Evolutionary conservation across 352 stramenopile species (phyloP), one percentile per base, ranked within the genome.

Genomic region (Pythium sp.): DNA sequence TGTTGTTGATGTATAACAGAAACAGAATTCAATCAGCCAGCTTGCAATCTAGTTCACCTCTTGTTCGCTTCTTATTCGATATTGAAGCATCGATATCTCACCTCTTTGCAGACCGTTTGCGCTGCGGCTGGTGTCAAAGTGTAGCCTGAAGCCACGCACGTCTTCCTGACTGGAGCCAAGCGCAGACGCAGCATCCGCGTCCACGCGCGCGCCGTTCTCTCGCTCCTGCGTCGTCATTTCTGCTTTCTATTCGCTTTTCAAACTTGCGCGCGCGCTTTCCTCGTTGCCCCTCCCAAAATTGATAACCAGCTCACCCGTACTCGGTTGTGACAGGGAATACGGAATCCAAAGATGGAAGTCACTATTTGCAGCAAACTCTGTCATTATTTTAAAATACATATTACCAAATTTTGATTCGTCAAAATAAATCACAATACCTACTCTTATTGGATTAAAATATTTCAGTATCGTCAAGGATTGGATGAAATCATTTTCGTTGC

Each of bases 211-310:
- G 20, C 22, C 34, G 20, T 51, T 47, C 57, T n/a, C 32, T 46
- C 36, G 32, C 9, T 51, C 22, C 34, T 46, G 4, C 20, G 28
- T 62, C n/a, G n/a, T 14, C 53, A 32, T 62, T 8, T 62, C 28
- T 7, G 11, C 30, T 61, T 61, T 61, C 51, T 32, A 56, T 58
- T 58, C 53, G 53, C 53, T 58, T 62, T 62, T 62, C 34, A 49
- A 62, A 58, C 51, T 22, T 61, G 18, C 5, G 12, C 53, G 11
- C 51, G 51, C 53, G 14, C 53, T 38, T 58, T 36, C 26, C 4
- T n/a, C 9, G 4, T 32, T 9, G 3, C 15, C 0, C n/a, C 56
- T 62, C 36, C 22, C 9, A n/a, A 62, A 49, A n/a, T 28, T 0
- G 56, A 62, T 62, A 60, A 18, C 3, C 15, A 36, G 9, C 20